These are phyloP conservation scores for Gnetum montanum DNA, from an alignment of 75 land plant genomes.

Conservation along the genomic window DNA sequence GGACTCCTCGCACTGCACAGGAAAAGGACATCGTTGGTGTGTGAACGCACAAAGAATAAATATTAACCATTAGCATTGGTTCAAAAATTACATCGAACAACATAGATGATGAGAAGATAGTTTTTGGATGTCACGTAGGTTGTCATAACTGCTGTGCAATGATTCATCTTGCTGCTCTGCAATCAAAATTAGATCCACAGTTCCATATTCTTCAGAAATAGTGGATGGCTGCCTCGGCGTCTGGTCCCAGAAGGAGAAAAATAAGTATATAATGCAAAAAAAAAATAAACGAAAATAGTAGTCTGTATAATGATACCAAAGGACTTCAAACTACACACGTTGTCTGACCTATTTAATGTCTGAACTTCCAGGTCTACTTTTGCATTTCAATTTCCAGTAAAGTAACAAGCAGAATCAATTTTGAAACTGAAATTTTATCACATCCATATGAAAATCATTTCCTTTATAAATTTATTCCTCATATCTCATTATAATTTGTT, in stretches of 20 bases:
- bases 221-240: slow-evolving; percentile 1
- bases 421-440: too few relatives aligned
- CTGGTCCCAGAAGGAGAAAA: slow-evolving; percentile 1
- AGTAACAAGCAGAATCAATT: too few relatives aligned
- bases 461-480: too few relatives aligned
- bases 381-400: too few relatives aligned
- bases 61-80: background rate
- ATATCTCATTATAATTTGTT: too few relatives aligned
- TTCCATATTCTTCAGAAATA: slow-evolving; percentile 2
- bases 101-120: slow-evolving; percentile 71
- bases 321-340: background rate
- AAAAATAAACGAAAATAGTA: background rate
- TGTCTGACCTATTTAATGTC: background rate
- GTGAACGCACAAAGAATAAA: background rate
- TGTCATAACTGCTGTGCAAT: slow-evolving; percentile 3
- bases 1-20: slow-evolving; percentile 35
- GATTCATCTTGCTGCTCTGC: slow-evolving; percentile 35
- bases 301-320: background rate
- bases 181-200: slow-evolving; percentile 76
- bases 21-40: background rate
- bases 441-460: too few relatives aligned
- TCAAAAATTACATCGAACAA: slow-evolving; percentile 33
- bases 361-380: background rate
- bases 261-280: background rate
- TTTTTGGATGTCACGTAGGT: slow-evolving; percentile 14